phyloP scores from a whole-genome alignment of 2,329 filamentous ascomycete species.

The Cryphonectria naterciae region DNA sequence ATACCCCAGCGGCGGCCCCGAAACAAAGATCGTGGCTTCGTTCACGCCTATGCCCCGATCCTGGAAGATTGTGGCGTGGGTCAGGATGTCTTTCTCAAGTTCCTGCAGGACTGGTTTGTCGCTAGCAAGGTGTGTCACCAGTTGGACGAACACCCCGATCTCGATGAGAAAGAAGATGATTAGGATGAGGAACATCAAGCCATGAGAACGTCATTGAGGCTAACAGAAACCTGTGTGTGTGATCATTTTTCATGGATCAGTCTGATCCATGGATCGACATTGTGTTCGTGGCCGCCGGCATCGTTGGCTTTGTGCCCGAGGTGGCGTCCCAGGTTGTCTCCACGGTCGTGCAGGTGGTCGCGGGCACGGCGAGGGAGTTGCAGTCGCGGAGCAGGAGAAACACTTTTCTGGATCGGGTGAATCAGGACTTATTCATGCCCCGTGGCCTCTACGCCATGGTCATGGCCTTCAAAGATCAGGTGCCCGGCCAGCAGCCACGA shows the following conservation, averaged over 20 bases:
- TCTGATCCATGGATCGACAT: conserved; percentile 33
- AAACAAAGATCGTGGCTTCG: conserved; percentile 42
- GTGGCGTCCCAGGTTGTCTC: conserved; percentile 37
- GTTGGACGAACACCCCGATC: background rate
- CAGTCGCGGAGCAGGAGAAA: conserved; percentile 36
- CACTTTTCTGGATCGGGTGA: conserved; percentile 37
- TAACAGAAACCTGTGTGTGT: background rate
- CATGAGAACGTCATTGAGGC: conserved; percentile 10
- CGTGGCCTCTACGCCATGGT: conserved; percentile 38
- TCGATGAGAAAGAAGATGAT: background rate
- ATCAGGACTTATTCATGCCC: conserved; percentile 38
- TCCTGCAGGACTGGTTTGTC: conserved; percentile 40
- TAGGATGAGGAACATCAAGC: background rate
- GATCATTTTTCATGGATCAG: background rate
- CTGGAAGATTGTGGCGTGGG: conserved; percentile 41
- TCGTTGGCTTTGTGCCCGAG: conserved; percentile 37
- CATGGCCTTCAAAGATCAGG: conserved; percentile 37
- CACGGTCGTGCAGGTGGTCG: conserved; percentile 34
- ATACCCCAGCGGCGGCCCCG: conserved; percentile 44
- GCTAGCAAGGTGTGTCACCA: conserved; percentile 30
- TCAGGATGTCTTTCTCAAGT: conserved; percentile 42
- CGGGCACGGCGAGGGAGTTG: conserved; percentile 35
- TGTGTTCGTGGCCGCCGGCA: conserved; percentile 31
- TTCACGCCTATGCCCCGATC: conserved; percentile 44
- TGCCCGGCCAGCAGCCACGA: conserved; percentile 25